Base-by-base conservation (phyloP, 1,284 basidiomycete species). In the Ustilago crameri region DNA sequence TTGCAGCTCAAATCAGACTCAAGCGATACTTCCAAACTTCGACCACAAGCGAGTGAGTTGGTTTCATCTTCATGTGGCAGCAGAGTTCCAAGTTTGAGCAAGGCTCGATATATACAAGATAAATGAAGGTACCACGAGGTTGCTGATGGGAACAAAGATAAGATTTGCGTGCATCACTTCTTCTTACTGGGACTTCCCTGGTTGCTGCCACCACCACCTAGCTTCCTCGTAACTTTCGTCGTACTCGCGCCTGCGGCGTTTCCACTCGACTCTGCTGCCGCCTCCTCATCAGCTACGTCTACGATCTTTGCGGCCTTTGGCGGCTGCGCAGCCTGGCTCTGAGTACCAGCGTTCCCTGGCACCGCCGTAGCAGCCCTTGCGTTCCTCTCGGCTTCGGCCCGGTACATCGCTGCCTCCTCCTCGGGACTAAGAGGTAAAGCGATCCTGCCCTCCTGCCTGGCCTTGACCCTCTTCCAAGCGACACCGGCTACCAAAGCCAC, bases 381-480 rank as follows among this genome's bases (percentile, higher is more conserved):
- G 14, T 55, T 67, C 15, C 64, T 37, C 37, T 74, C 65, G 0
- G 61, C 56, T 41, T 69, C 65, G 3, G 70, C 70, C 15, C 65
- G 32, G 50, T 65, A 59, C 7, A 55, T 58, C 0, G 71, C 71
- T 1, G 66, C 71, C 40, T 74, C 73, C 30, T 77, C 72, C 45
- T 77, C 72, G 8, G 68, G 68, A 10, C 50, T 47, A 14, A 75
- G 50, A 0, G 75, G 75, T 24, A 77, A 38, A 1, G 75, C 75
- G 17, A 77, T 77, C 9, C 70, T 44, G 4, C 75, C 75, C 49
- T 77, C 75, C 47, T 68, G 65, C 17, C 72, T 20, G 7, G 62
- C 62, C 44, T 70, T 58, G 54, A 76, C 58, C 50, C 76, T 62
- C 46, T 54, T 73, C 75, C 75, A 77, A 12, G 75, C 60, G 9